Percentiles rank a stretch among this genome's conserved stretches.
These are phyloP conservation scores for Mycena indigotica DNA, from an alignment of 768 basidiomycete genomes.

Conservation along the genomic window DNA sequence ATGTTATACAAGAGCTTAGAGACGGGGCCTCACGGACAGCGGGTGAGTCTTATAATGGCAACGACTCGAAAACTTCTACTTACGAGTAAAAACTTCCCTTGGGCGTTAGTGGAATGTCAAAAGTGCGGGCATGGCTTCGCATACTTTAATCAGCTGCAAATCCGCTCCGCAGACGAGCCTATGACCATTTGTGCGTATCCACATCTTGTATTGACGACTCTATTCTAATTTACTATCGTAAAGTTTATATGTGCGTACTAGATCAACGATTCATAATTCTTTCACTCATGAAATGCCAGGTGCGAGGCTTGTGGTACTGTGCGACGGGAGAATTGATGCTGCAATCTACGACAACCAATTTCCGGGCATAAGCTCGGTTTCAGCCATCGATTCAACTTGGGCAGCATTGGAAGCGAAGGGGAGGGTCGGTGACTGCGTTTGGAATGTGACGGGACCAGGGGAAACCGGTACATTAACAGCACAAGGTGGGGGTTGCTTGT, in stretches of 20 bases:
- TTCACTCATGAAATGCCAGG: neutral
- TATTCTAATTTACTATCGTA: neutral
- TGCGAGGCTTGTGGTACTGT: constrained; percentile 12
- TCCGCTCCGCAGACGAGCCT: constrained; percentile 15
- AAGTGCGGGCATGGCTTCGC: constrained; percentile 15
- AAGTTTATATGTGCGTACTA: constrained; percentile 6
- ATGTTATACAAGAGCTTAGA: constrained; percentile 10
- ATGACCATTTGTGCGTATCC: constrained; percentile 13
- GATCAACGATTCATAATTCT: neutral
- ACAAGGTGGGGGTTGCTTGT: too few relatives aligned
- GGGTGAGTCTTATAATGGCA: too few relatives aligned
- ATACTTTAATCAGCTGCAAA: constrained; percentile 16
- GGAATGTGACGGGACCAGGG: too few relatives aligned
- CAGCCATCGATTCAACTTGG: too few relatives aligned
- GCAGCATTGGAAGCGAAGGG: too few relatives aligned
- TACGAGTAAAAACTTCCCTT: neutral
- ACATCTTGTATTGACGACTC: neutral
- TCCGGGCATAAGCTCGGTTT: too few relatives aligned
- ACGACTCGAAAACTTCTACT: neutral
- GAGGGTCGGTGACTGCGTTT: too few relatives aligned
- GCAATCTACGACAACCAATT: neutral
- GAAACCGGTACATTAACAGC: too few relatives aligned
- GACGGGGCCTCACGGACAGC: constrained; percentile 13
- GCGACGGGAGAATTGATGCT: constrained; percentile 7
- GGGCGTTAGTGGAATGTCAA: constrained; percentile 7